A percentile compares a stretch with the other conserved stretches of the same genome.
phyloP scores from a whole-genome alignment of 441 rosid genomes.

The Croton setiger region DNA sequence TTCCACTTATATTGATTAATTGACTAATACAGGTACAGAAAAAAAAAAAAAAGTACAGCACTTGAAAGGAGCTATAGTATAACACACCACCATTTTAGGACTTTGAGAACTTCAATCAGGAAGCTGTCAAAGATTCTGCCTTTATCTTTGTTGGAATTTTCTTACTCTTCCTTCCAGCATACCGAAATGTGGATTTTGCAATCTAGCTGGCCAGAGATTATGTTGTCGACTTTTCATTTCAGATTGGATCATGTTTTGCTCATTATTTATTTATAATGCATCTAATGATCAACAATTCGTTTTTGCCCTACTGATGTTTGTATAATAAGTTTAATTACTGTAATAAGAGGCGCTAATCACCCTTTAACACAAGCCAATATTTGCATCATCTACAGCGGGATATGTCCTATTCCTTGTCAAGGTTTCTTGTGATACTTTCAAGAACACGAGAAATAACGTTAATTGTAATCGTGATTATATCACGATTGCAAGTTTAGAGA shows the following conservation, averaged over 20 bases:
- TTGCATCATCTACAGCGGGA: no score
- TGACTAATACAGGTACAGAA: conserved; percentile 14
- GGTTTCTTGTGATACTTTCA: no score
- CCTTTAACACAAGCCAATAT: no score
- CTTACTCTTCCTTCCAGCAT: no score
- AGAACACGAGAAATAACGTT: no score
- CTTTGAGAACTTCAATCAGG: conserved; percentile 10
- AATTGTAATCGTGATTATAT: no score
- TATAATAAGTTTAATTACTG: no score
- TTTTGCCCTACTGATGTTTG: no score
- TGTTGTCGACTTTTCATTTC: background rate
- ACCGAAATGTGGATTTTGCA: background rate
- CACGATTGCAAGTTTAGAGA: background rate
- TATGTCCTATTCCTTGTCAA: no score
- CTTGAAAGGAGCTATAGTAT: background rate
- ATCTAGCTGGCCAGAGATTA: background rate
- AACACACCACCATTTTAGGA: background rate
- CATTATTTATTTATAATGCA: background rate
- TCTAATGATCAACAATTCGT: background rate
- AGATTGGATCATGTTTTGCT: background rate
- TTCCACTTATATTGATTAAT: background rate
- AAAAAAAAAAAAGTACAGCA: background rate
- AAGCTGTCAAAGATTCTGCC: background rate
- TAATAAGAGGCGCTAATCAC: no score
- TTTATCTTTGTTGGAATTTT: background rate